Base-by-base conservation (phyloP, 1,284 basidiomycete genomes). In the Cryptococcus sp. region DNA sequence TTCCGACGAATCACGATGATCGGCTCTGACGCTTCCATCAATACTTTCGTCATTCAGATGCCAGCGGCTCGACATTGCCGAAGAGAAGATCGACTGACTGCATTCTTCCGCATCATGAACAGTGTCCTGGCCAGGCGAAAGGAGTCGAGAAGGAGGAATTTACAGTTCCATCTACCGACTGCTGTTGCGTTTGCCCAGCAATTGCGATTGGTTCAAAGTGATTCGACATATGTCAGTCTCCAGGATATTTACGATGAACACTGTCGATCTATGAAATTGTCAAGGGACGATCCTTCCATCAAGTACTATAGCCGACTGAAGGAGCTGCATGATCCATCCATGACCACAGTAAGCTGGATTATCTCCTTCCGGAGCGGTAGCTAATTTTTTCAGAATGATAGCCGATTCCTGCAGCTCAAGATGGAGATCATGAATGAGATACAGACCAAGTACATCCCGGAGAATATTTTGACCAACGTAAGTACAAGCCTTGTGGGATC, bases 231-330 rank as follows among this genome's bases (percentile, higher is more conserved):
- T 65, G 82, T 94, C 61, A 87, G 86, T 19, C 77, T 99, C 53
- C 90, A 91, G 58, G 97, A 99, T 63, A 88, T 99, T 52, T 93
- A 89, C 72, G 96, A 99, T 70, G 82, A 86, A 40, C 86, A 91
- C 69, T 94, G 91, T 70, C 82, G 86, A 58, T 81, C 83, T 54
- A 79, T 78, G 45, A 85, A 88, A 14, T 83, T 94, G 59, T 82
- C 85, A 7, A 83, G 88, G 63, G 96, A 98, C 75, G 91, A 97
- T 61, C 89, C 94, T 0, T 83, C 89, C 32, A 78, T 97, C 25
- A 82, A 84, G 49, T 85, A 86, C 39, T 88, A 86, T 24, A 89
- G 94, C 73, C 90, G 91, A 63, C 79, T 87, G 58, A 85, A 85
- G 62, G 81, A 83, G 53, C 82, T 89, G 36, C 65, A 74, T 52